A percentile compares a stretch with the other conserved stretches of the same genome.
Evolutionary conservation across 306 rosid species (phyloP).

Genomic region (Lablab purpureus): DNA sequence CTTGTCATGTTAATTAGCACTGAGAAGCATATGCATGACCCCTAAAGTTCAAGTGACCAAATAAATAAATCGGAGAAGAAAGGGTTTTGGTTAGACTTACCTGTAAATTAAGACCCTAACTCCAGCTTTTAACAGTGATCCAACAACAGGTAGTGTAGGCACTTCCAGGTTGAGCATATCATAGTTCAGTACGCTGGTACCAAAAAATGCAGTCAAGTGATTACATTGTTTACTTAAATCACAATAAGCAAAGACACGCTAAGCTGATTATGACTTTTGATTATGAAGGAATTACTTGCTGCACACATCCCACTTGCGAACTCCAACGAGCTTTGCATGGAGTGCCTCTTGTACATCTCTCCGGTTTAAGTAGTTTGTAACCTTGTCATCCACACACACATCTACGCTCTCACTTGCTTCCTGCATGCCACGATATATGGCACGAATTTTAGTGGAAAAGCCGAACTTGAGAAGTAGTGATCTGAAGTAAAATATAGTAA

Average conservation of each 20-base stretch:
- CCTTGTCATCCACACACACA: constrained; percentile 96
- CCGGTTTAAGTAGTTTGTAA: constrained; percentile 82
- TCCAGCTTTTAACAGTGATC: constrained; percentile 77
- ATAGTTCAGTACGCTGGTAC: constrained; percentile 72
- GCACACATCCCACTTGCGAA: constrained; percentile 86
- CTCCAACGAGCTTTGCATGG: constrained; percentile 90
- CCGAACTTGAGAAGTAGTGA: constrained; percentile 31
- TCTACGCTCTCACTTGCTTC: constrained; percentile 76
- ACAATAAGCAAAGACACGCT: constrained; percentile 12
- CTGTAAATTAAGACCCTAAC: constrained; percentile 86
- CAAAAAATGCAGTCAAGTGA: constrained; percentile 26
- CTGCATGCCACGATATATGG: constrained; percentile 49
- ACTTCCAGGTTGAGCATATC: constrained; percentile 84
- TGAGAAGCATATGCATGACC: neutral
- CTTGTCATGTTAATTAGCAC: constrained; percentile 32
- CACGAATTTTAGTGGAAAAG: neutral
- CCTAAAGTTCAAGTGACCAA: constrained; percentile 35
- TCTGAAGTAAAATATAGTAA: neutral
- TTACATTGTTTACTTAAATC: constrained; percentile 3
- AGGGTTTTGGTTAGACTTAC: constrained; percentile 47
- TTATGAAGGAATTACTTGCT: constrained; percentile 67
- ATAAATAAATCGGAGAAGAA: constrained; percentile 13
- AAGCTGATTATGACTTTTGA: neutral
- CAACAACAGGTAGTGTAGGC: constrained; percentile 81
- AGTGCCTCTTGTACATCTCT: constrained; percentile 82